A percentile compares a stretch with the other conserved stretches of the same genome.
phyloP scores from a whole-genome alignment of 129 eudicot genomes.

The Chrysanthemum seticuspe region DNA sequence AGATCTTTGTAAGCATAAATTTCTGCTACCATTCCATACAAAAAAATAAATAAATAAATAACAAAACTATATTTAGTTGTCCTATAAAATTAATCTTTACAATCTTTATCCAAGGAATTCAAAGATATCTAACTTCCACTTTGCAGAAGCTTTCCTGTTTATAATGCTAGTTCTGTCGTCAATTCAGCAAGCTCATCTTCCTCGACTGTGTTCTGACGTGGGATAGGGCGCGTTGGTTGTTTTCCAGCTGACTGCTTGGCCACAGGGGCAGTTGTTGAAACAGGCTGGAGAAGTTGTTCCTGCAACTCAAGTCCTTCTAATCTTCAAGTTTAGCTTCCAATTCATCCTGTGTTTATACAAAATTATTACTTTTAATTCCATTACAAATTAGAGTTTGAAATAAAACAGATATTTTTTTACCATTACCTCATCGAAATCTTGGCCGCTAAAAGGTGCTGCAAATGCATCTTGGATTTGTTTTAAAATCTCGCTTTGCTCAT shows the following conservation, averaged over 20 bases:
- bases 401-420: neutral
- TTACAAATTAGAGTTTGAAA: neutral
- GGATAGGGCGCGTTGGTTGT: conserved; percentile 35
- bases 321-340: conserved; percentile 41
- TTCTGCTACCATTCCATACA: too few species aligned
- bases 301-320: conserved; percentile 33
- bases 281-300: conserved; percentile 34
- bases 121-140: neutral
- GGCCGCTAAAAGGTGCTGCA: conserved; percentile 48
- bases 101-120: neutral
- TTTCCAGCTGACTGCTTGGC: conserved; percentile 9
- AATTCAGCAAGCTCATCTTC: conserved; percentile 57
- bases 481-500: conserved; percentile 49
- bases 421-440: conserved; percentile 51
- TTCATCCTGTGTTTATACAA: conserved; percentile 27
- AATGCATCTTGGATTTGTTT: conserved; percentile 56
- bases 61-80: too few species aligned
- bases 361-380: conserved; percentile 1
- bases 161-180: conserved; percentile 50
- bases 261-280: conserved; percentile 15
- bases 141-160: conserved; percentile 8
- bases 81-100: neutral
- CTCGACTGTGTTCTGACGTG: conserved; percentile 36
- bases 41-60: too few species aligned
- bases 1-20: too few species aligned